Percentiles rank a stretch among this genome's conserved stretches.
These are phyloP conservation scores for Mycocentrospora acerina DNA, from an alignment of 2,329 filamentous ascomycete genomes.

Conservation along the genomic window DNA sequence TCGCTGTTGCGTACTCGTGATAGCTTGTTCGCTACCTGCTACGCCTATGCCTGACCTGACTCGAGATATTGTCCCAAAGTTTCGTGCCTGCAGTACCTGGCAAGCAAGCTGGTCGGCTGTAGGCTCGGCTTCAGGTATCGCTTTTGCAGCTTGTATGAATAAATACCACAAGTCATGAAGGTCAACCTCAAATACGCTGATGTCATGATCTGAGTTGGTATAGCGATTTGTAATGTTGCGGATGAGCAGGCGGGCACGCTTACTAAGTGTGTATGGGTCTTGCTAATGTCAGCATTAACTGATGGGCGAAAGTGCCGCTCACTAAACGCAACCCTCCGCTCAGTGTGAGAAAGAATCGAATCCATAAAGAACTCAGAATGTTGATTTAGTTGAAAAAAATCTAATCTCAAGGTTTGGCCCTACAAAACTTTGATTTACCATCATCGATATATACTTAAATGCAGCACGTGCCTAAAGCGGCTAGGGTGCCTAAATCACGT, in stretches of 20 bases:
- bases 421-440: no score
- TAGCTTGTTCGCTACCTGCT: not conserved
- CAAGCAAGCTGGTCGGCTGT: not conserved
- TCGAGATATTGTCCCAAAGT: not conserved
- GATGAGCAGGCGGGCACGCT: not conserved
- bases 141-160: not conserved
- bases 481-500: no score
- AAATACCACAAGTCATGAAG: not conserved
- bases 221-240: not conserved
- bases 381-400: not conserved
- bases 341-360: not conserved
- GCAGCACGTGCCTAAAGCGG: no score
- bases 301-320: not conserved
- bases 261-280: not conserved
- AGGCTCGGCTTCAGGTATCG: not conserved
- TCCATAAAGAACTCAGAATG: not conserved
- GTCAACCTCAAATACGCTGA: not conserved
- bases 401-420: no score
- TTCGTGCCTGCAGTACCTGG: not conserved
- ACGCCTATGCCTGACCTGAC: not conserved
- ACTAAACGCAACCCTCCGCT: not conserved
- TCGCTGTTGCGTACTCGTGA: not conserved
- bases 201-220: not conserved
- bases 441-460: no score
- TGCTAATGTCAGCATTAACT: not conserved